Percentiles rank a stretch among this genome's conserved stretches.
Conservation (phyloP, 164 flowering plant species). For the Liquidambar formosana region DNA sequence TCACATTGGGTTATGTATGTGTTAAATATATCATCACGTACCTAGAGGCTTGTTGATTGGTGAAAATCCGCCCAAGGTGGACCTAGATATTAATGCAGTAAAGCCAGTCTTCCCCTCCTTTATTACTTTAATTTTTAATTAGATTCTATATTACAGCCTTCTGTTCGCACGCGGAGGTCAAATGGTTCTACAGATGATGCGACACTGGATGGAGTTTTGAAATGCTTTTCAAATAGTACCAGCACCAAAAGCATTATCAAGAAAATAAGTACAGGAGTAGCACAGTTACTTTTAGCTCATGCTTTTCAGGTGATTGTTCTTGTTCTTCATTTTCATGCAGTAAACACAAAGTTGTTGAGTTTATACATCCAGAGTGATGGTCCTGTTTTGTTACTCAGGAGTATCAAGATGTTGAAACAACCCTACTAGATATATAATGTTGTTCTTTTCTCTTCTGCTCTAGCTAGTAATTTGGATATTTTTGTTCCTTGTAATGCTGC, state of each 20-base stretch:
- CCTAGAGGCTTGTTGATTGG: too few species aligned
- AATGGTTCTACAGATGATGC: conserved; percentile 44
- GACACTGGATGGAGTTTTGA: conserved; percentile 55
- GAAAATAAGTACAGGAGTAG: conserved; percentile 51
- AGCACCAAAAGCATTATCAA: conserved; percentile 47
- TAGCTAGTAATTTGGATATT: too few species aligned
- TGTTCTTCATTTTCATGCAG: background rate
- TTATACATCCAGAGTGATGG: background rate
- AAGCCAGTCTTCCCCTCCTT: background rate
- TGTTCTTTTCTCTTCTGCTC: too few species aligned
- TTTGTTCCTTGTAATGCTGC: too few species aligned
- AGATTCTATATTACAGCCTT: conserved; percentile 43
- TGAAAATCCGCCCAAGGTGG: too few species aligned
- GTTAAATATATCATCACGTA: too few species aligned
- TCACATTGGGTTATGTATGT: too few species aligned
- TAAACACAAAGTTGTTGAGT: background rate
- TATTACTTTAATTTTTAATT: background rate
- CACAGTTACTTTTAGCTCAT: conserved; percentile 72
- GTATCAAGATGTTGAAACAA: background rate
- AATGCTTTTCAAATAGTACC: conserved; percentile 48
- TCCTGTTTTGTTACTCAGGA: background rate
- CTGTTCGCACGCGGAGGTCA: conserved; percentile 77
- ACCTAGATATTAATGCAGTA: too few species aligned
- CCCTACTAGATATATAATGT: too few species aligned
- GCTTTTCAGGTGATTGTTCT: conserved; percentile 67